These are phyloP conservation scores for Candida succiphila DNA, from an alignment of 805 yeast species.

Conservation along the genomic window DNA sequence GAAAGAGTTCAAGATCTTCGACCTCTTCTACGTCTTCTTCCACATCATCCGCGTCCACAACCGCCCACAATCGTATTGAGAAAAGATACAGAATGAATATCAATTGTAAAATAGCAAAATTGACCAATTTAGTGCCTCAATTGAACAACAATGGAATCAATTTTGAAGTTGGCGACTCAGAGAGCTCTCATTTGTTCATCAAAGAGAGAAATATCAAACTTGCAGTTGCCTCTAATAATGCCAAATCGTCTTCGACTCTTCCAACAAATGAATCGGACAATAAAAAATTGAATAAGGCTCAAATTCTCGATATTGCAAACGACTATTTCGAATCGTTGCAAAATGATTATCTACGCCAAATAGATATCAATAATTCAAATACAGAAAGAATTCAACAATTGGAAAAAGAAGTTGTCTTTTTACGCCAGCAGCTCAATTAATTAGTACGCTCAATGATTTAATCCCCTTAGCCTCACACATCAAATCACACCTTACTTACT, in stretches of 20 bases:
- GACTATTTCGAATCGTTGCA: slow-evolving; percentile 47
- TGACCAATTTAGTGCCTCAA: slow-evolving; percentile 62
- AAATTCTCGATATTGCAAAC: slow-evolving; percentile 61
- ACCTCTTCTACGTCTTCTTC: neutral
- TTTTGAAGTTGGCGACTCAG: too few relatives aligned
- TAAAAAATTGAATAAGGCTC: slow-evolving; percentile 50
- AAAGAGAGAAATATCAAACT: too few relatives aligned
- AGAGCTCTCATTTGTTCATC: too few relatives aligned
- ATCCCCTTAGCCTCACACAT: too few relatives aligned
- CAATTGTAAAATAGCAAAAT: slow-evolving; percentile 59
- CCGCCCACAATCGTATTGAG: slow-evolving; percentile 69
- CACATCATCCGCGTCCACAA: slow-evolving; percentile 1
- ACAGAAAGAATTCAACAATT: slow-evolving; percentile 6
- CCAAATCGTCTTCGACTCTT: slow-evolving; percentile 24
- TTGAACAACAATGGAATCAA: slow-evolving; percentile 55
- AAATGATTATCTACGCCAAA: slow-evolving; percentile 30
- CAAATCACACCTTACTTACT: too few relatives aligned
- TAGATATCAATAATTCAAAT: slow-evolving; percentile 17
- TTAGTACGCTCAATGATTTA: too few relatives aligned
- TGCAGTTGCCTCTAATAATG: too few relatives aligned
- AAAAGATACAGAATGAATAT: slow-evolving; percentile 63
- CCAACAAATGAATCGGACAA: slow-evolving; percentile 3
- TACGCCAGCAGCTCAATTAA: too few relatives aligned
- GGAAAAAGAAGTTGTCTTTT: too few relatives aligned
- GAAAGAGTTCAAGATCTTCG: neutral